These are phyloP conservation scores for Ascochyta koolunga DNA, from an alignment of 2,329 filamentous ascomycete species.

Conservation along the genomic window DNA sequence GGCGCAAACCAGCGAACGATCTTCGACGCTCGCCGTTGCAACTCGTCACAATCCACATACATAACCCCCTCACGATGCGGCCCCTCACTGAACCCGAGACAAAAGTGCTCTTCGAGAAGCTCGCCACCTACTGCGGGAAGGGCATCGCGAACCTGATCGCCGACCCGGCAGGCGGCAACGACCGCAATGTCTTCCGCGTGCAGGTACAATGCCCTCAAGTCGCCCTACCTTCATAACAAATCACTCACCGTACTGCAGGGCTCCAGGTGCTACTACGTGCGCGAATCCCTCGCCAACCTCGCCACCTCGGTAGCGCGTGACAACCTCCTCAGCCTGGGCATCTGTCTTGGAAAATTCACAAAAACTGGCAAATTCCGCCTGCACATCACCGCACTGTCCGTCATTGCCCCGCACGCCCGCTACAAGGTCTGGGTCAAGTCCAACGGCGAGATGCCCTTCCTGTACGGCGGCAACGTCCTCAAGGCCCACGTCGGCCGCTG, in stretches of 20 bases:
- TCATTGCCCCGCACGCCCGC: constrained; percentile 87
- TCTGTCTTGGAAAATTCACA: constrained; percentile 92
- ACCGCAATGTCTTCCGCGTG: constrained; percentile 56
- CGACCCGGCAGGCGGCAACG: constrained; percentile 35
- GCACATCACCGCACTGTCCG: constrained; percentile 88
- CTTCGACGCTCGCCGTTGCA: background rate
- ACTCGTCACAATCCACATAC: constrained; percentile 6
- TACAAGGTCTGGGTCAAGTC: constrained; percentile 98
- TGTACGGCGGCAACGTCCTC: constrained; percentile 91
- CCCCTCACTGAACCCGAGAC: constrained; percentile 80
- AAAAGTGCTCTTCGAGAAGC: constrained; percentile 84
- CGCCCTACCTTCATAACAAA: background rate
- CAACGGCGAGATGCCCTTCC: constrained; percentile 96
- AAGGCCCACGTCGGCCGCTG: constrained; percentile 82
- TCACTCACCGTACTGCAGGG: constrained; percentile 57
- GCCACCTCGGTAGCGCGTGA: constrained; percentile 84
- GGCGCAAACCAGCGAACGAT: constrained; percentile 4
- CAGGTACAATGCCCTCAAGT: constrained; percentile 46
- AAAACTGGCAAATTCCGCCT: constrained; percentile 95
- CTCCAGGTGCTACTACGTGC: constrained; percentile 88
- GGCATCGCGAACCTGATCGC: constrained; percentile 78
- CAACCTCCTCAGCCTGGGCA: constrained; percentile 84
- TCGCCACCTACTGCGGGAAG: constrained; percentile 89
- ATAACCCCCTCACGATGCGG: constrained; percentile 63
- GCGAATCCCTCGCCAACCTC: constrained; percentile 86